These are phyloP conservation scores for Solanum neorickii DNA, from an alignment of 257 asterid genomes.

Conservation along the genomic window DNA sequence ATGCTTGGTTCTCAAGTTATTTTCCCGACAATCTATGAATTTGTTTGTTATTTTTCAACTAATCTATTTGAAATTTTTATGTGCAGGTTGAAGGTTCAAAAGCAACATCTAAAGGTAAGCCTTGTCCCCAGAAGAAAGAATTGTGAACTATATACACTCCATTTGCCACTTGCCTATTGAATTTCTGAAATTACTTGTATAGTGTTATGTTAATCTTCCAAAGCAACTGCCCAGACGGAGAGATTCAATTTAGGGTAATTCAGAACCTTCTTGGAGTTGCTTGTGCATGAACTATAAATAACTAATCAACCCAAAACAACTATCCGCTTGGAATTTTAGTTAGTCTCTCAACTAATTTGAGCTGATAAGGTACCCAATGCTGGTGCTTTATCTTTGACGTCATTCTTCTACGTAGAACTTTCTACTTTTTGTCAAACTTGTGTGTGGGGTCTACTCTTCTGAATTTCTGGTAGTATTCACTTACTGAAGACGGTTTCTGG, in stretches of 20 bases:
- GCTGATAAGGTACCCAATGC: background rate
- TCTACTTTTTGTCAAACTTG: background rate
- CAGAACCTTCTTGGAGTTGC: background rate
- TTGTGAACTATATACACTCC: background rate
- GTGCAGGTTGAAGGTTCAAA: slow-evolving; percentile 47
- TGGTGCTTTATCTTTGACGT: background rate
- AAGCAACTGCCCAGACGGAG: background rate
- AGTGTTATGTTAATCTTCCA: background rate
- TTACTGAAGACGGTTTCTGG: background rate
- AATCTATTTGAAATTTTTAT: slow-evolving; percentile 10
- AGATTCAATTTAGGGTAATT: background rate
- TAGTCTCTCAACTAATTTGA: background rate
- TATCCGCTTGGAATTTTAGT: background rate
- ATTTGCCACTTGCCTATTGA: background rate
- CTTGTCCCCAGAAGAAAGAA: background rate
- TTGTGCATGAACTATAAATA: background rate
- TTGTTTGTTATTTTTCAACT: background rate
- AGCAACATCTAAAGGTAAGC: slow-evolving; percentile 41
- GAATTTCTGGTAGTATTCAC: background rate
- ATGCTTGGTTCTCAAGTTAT: background rate
- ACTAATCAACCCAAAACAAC: background rate
- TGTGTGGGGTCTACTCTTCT: background rate
- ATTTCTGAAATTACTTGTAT: background rate
- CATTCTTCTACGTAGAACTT: background rate
- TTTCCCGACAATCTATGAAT: background rate